Evolutionary conservation across 2,329 filamentous ascomycete genomes (phyloP).

Genomic region (Lecanicillium sp.): DNA sequence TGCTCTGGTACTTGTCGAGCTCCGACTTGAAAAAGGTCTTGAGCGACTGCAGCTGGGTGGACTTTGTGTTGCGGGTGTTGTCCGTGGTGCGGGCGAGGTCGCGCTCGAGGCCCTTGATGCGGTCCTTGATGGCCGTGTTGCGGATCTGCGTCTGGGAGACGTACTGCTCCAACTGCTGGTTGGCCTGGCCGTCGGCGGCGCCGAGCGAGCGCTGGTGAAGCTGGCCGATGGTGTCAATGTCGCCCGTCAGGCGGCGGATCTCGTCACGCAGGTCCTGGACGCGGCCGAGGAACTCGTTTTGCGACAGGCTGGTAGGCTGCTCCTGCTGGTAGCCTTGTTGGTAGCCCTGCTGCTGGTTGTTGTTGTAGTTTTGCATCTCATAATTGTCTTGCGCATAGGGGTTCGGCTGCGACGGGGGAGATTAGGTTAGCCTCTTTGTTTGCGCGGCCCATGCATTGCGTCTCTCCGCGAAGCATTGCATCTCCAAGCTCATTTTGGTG

Average conservation of each 20-base stretch:
- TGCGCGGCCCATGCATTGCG: neutral
- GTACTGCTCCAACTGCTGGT: conserved; percentile 55
- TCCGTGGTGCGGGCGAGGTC: conserved; percentile 59
- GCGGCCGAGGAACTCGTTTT: conserved; percentile 61
- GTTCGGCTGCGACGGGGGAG: conserved; percentile 14
- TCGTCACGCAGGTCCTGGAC: conserved; percentile 60
- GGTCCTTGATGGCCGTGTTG: conserved; percentile 69
- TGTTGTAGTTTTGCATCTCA: conserved; percentile 47
- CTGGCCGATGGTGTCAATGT: conserved; percentile 59
- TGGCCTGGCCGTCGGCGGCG: conserved; percentile 51
- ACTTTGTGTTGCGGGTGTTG: conserved; percentile 57
- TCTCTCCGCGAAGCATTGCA: too few species aligned
- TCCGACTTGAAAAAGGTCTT: conserved; percentile 67
- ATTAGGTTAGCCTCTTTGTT: conserved; percentile 3
- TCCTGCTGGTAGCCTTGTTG: conserved; percentile 16
- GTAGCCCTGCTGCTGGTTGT: conserved; percentile 16
- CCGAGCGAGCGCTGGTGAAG: conserved; percentile 66
- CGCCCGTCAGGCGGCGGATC: conserved; percentile 57
- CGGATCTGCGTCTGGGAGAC: conserved; percentile 63
- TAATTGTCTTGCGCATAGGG: conserved; percentile 28
- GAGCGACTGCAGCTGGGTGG: conserved; percentile 59
- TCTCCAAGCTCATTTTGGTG: too few species aligned
- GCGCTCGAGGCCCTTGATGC: conserved; percentile 67
- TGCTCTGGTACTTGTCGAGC: conserved; percentile 60
- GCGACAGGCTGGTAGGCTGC: conserved; percentile 35